A percentile compares a stretch with the other conserved stretches of the same genome.
Conservation (phyloP, 139 green algal species). For the Chlamydomonas asymmetrica region DNA sequence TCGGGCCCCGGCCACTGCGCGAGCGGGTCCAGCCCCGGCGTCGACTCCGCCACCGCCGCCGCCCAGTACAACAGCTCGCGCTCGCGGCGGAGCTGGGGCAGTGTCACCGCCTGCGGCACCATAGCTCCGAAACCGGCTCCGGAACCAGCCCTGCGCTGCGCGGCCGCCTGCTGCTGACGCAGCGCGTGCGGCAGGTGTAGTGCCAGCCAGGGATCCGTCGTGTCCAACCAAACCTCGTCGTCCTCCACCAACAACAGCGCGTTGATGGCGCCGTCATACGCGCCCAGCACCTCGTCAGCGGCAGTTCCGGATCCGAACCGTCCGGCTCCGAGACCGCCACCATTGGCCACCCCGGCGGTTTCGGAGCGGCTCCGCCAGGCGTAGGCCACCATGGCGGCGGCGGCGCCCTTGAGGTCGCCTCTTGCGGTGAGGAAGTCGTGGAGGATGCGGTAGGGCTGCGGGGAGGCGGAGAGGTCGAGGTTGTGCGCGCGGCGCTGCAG, state of each 20-base stretch:
- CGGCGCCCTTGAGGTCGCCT: constrained; percentile 30
- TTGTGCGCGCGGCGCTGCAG: constrained; percentile 41
- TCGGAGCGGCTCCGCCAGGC: constrained; percentile 34
- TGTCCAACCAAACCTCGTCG: constrained; percentile 34
- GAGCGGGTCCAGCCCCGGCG: constrained; percentile 20
- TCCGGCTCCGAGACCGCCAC: constrained; percentile 18
- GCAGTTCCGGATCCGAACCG: neutral
- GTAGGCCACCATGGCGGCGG: constrained; percentile 32
- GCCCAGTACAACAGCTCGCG: constrained; percentile 10
- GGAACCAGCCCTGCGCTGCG: neutral
- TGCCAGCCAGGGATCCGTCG: constrained; percentile 37
- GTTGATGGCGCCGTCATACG: constrained; percentile 30
- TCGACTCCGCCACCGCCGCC: neutral
- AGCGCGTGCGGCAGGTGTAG: neutral
- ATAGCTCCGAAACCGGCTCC: neutral
- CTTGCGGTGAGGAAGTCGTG: constrained; percentile 40
- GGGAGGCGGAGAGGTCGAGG: constrained; percentile 29
- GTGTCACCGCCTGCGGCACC: constrained; percentile 11
- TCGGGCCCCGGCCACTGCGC: constrained; percentile 13
- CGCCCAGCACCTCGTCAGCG: neutral
- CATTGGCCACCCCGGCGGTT: neutral
- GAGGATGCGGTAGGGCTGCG: constrained; percentile 40
- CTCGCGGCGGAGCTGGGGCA: constrained; percentile 20
- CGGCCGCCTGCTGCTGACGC: neutral
- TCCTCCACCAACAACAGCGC: constrained; percentile 22